Base-by-base conservation (phyloP, 768 basidiomycete species). In the Boletus rex-veris region DNA sequence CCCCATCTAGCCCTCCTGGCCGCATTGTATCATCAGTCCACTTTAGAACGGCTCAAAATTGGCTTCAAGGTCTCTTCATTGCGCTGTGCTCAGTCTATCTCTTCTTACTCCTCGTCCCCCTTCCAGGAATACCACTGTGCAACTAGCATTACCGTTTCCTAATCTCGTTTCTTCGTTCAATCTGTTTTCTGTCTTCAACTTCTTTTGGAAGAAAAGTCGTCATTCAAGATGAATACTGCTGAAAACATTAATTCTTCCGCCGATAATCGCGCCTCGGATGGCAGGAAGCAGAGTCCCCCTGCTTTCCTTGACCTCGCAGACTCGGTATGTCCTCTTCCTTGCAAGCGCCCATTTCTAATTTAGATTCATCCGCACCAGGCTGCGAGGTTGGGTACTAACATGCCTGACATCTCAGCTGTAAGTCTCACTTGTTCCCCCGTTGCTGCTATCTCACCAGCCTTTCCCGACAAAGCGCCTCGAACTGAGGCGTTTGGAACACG, bases 301-400 rank as follows among this genome's bases (percentile, higher is more conserved):
- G 92, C 92, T 53, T 94, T 94, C 75, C 79, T 94, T 74, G 92
- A 94, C 78, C 84, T 94, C 64, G 92, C 92, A 55, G 92, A 94
- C 75, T 92, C 92, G 62, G 92, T 93, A 70, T 65, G 90, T 81
- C 52, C 39, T 50, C 46, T 52, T 41, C 55, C 55, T 57, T 50
- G 7, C 7, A 41, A 49, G 52, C 53, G 53, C 50, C 38, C 38
- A 36, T 51, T 46, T 45, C 41, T 49, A 43, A 56, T 58, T 41
- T 48, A 16, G 41, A 46, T 19, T 18, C 30, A 45, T 54, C 28
- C 39, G 36, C 7, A 30, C 53, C 64, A 91, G 91, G 84, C 87
- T 70, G 88, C 88, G 68, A 85, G 90, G 72, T 75, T 90, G 67
- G 88, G 87, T 71, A 86, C 82, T 78, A 90, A 88, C 81, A 82